Percentiles rank a stretch among this genome's conserved stretches.
phyloP scores from a whole-genome alignment of 805 yeast genomes.

The Monosporozyma servazzii region DNA sequence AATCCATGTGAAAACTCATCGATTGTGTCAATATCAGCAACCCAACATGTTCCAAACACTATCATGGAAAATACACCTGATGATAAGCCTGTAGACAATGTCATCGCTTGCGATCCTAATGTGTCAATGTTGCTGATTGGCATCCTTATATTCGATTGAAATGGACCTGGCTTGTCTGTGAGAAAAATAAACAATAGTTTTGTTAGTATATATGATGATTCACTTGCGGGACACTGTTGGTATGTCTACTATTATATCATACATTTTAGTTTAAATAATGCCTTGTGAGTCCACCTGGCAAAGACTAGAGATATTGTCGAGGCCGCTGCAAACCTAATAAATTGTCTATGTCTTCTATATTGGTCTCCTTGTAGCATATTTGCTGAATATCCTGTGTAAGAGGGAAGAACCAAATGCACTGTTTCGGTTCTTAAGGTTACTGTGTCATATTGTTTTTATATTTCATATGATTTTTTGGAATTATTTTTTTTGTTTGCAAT shows the following conservation, averaged over 20 bases:
- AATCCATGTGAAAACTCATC: conserved; percentile 41
- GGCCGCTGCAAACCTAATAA: conserved; percentile 62
- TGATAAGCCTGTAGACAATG: conserved; percentile 70
- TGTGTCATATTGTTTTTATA: too few relatives aligned
- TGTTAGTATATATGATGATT: not conserved
- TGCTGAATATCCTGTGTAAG: too few relatives aligned
- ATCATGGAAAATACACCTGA: conserved; percentile 64
- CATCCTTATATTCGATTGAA: conserved; percentile 64
- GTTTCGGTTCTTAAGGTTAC: too few relatives aligned
- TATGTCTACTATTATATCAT: conserved; percentile 14
- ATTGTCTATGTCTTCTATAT: conserved; percentile 34
- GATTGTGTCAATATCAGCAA: conserved; percentile 57
- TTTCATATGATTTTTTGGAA: too few relatives aligned
- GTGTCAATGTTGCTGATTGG: not conserved
- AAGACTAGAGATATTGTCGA: conserved; percentile 64
- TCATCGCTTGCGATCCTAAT: conserved; percentile 74
- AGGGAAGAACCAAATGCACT: too few relatives aligned
- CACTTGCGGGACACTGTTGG: not conserved
- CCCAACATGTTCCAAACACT: conserved; percentile 71
- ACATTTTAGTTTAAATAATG: conserved; percentile 64
- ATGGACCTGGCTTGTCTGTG: conserved; percentile 54
- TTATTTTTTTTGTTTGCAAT: too few relatives aligned
- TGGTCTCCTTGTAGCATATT: not conserved
- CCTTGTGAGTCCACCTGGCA: conserved; percentile 65
- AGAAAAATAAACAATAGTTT: not conserved